These are phyloP conservation scores for Amylocarpus encephaloides DNA, from an alignment of 2,329 filamentous ascomycete genomes.

Conservation along the genomic window DNA sequence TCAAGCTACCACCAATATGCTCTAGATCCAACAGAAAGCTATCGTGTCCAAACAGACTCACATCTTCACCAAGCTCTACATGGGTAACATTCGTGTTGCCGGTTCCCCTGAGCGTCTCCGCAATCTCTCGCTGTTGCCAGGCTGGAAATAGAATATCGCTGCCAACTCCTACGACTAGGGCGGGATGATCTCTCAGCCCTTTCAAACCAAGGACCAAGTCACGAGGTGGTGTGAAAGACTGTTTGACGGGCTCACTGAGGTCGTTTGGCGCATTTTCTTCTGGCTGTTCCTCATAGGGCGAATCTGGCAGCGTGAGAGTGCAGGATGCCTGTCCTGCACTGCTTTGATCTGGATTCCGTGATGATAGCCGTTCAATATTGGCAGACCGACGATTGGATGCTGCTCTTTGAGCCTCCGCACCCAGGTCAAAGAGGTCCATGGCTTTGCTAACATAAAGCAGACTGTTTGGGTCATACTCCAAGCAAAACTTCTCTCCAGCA, in stretches of 20 bases:
- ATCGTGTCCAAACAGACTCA: conserved; percentile 93
- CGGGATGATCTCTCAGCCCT: conserved; percentile 66
- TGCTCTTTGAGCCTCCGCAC: conserved; percentile 59
- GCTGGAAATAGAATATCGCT: conserved; percentile 96
- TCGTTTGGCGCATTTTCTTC: conserved; percentile 37
- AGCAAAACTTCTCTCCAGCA: conserved; percentile 94
- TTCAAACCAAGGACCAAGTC: conserved; percentile 75
- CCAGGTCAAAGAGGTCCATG: conserved; percentile 96
- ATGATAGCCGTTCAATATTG: conserved; percentile 51
- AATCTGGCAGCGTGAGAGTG: conserved; percentile 73
- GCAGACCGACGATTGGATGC: conserved; percentile 56
- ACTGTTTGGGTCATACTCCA: conserved; percentile 95
- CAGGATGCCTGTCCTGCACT: conserved; percentile 45
- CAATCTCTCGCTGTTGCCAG: conserved; percentile 95
- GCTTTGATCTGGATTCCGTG: conserved; percentile 28
- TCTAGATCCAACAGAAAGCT: conserved; percentile 91
- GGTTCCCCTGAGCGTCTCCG: conserved; percentile 67
- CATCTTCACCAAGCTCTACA: conserved; percentile 86
- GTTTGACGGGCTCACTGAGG: conserved; percentile 29
- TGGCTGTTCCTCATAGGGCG: conserved; percentile 80
- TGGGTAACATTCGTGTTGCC: conserved; percentile 82
- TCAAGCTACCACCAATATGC: conserved; percentile 80
- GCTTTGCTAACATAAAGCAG: conserved; percentile 95
- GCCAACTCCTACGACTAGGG: conserved; percentile 86
- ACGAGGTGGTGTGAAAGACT: conserved; percentile 55